Evolutionary conservation across 768 basidiomycete species (phyloP), one percentile per base, ranked within the genome.

Genomic region (Rhodotorula paludigena): DNA sequence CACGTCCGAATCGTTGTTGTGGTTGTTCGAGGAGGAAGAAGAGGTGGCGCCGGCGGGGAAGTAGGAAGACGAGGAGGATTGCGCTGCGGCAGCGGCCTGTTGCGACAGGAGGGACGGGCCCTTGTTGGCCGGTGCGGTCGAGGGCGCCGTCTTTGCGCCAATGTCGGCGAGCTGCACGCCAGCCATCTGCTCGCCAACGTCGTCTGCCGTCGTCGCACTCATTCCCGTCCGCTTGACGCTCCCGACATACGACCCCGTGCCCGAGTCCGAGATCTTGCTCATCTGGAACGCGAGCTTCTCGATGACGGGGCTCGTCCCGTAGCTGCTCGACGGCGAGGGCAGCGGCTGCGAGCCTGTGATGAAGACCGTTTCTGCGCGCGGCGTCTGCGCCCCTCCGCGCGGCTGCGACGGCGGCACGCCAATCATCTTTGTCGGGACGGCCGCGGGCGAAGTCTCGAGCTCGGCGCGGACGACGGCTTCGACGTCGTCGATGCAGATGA

Each of bases 401-500:
- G 93, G 93, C 72, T 91, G 91, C 44, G 87, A 77, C 2, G 81
- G 81, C 5, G 94, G 94, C 0, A 99, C 94, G 54, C 94, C 94
- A 59, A 94, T 87, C 53, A 99, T 83, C 68, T 87, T 87, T 2
- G 81, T 82, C 25, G 81, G 80, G 4, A 75, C 80, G n/a, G 84
- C 81, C 47, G 81, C 82, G 11, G 84, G 81, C 68, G 82, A 76
- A 18, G 74, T 76, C 47, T 75, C 76, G 58, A 76, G 72, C 57
- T 76, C 76, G 42, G 89, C 81, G 65, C 86, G 84, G 57, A 98
- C 93, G 77, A 98, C 91, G 25, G 85, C 81, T 75, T 98, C 94
- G 73, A 98, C 94, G 76, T 97, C 89, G 76, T 97, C 94, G 75
- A 98, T 97, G 79, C 86, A 88, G 71, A 99, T 92, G 56, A 99